phyloP scores from a whole-genome alignment of 805 yeast genomes.

The Pichia nakasei region DNA sequence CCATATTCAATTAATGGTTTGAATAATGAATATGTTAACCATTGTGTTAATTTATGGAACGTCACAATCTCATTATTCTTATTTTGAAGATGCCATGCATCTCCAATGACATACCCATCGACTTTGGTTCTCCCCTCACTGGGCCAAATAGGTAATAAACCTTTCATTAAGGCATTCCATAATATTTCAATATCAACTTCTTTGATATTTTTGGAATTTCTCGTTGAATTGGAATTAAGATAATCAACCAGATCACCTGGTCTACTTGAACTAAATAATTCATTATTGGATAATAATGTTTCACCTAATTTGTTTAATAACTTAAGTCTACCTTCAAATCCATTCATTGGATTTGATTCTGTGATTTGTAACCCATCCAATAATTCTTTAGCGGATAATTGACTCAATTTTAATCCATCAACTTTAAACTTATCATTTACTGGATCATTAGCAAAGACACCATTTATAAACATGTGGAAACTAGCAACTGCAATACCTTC shows the following conservation, averaged over 20 bases:
- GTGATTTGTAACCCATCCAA: conserved; percentile 39
- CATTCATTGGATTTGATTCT: conserved; percentile 40
- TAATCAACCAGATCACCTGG: conserved; percentile 48
- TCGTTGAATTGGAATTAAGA: conserved; percentile 22
- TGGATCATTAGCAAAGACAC: conserved; percentile 31
- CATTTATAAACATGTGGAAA: conserved; percentile 43
- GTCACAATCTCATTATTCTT: conserved; percentile 40
- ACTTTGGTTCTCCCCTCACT: conserved; percentile 42
- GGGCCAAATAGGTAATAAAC: conserved; percentile 55
- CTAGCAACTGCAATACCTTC: conserved; percentile 62
- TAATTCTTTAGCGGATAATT: conserved; percentile 30
- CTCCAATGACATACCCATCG: conserved; percentile 48
- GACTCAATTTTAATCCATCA: conserved; percentile 32
- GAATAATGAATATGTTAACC: conserved; percentile 55
- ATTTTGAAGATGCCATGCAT: conserved; percentile 46
- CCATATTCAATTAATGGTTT: conserved; percentile 43
- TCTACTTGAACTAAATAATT: conserved; percentile 33
- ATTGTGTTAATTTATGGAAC: conserved; percentile 58
- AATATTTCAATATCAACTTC: conserved; percentile 37
- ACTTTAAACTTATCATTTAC: conserved; percentile 32
- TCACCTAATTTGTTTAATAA: conserved; percentile 40
- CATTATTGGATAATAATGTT: conserved; percentile 31
- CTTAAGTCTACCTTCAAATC: conserved; percentile 44
- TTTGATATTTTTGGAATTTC: too few species aligned
- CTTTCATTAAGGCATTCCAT: conserved; percentile 51